Evolutionary conservation across 768 basidiomycete genomes (phyloP), one percentile per base, ranked within the genome.

Genomic region (Pleurotus platypus): DNA sequence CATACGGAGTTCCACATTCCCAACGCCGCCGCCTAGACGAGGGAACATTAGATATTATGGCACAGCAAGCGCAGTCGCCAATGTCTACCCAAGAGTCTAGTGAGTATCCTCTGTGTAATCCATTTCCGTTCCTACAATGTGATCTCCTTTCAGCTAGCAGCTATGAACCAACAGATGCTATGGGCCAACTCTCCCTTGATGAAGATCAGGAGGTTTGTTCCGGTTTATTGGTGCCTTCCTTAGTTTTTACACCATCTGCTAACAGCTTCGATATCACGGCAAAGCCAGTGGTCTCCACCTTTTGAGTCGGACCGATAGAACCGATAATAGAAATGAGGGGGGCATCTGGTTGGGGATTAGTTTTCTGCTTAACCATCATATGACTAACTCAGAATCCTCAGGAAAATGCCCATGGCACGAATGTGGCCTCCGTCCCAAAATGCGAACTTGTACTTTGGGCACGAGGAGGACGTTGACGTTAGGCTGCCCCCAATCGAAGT

Each of bases 241-340:
- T 2, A 15, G 42, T 30, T 46, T n/a, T 55, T 12, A n/a, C 56
- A 30, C 61, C 35, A 48, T 26, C n/a, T 37, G 49, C 56, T 7
- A 66, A 26, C 5, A 95, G 85, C 81, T 95, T 46, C 87, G 93
- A 57, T 95, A 87, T 66, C 94, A 94, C 58, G 90, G 92, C 12
- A 79, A 84, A 70, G 76, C 82, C 2, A 87, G 87, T 62, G 92
- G 92, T 6, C 73, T 94, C 24, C 86, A 90, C 60, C 74, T 93
- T 30, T 76, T 93, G n/a, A 82, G 81, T 15, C 76, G 80, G 55
- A 85, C 78, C 56, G 79, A 82, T 60, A 81, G 89, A 22, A 81
- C 82, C 35, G 87, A 90, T 61, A 79, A 82, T 57, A 82, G 87
- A 55, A 82, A 82, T 61, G 80, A 85, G 57, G 86, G 87, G 13